Evolutionary conservation across 768 basidiomycete genomes (phyloP), one percentile per base, ranked within the genome.

Genomic region (Peribolospora baueri): DNA sequence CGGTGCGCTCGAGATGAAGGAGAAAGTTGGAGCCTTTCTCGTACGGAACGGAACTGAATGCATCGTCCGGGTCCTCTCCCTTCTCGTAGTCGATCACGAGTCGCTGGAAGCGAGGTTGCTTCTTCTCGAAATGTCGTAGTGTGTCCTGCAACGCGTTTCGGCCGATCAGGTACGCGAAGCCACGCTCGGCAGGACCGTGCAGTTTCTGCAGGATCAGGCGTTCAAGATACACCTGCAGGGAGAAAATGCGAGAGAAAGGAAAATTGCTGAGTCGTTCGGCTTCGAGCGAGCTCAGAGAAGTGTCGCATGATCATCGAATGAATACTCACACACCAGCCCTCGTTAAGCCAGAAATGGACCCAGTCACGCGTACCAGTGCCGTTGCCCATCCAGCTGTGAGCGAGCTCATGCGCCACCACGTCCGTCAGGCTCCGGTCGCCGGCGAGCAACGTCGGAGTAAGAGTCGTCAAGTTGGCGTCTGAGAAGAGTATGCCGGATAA

Each of bases 11-110:
- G 25, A 95, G 73, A 64, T 84, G 74, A 13, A 90, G 74, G 11
- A 97, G 70, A 61, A 97, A 78, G 65, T 87, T 91, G 5, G 84
- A 74, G 37, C 90, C 90, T 68, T 90, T 84, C 65, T 83, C 82
- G 10, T 48, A 54, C 9, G 46, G 40, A 3, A 56, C 14, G 82
- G 1, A 82, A 77, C 63, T 82, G 58, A 57, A 57, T 7, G 56
- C 60, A 40, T 61, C 66, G 52, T 64, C 63, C 5, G 64, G 62
- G 53, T 66, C 62, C 42, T 62, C 60, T 1, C 64, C 64, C 2
- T 47, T 14, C 42, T 47, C 46, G 50, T 58, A 60, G 1, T 55
- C 57, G 39, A 62, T 61, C 40, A 50, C 55, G 2, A 59, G 40
- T 11, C 55, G 13, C 45, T 50, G 56, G 50, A 54, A 60, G 9